Evolutionary conservation across 148 eudicot genomes (phyloP), one percentile per base, ranked within the genome.

Genomic region (Amaranthus hypochondriacus): DNA sequence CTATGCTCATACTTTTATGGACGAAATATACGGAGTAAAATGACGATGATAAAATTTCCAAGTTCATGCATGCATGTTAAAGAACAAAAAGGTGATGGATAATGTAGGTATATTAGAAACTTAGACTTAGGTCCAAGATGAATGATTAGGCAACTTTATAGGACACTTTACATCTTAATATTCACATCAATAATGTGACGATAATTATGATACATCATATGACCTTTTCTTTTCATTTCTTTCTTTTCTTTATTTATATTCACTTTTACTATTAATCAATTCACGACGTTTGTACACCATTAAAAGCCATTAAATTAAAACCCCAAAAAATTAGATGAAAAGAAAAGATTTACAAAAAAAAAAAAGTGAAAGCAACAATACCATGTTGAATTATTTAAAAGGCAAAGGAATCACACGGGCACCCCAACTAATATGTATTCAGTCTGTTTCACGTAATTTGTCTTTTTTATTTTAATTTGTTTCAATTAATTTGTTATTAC

Each of bases 171-270:
- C 48, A 42, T 56, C 39, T 28, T 28, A 28, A 28, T 48, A 6
- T 14, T 9, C 13, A n/a, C 2, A 2, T 56, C 13, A 46, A 46
- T 46, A 18, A 70, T 57, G 50, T 46, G 63, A 68, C 2, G 6
- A 39, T 68, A 7, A 56, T 57, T 42, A 71, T 57, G 72, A 42
- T 43, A 53, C 50, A 70, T 44, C 14, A 71, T 14, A 56, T 71
- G 54, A 3, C 39, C 12, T 15, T 50, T 11, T 15, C 6, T 43
- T 48, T 39, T 28, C 12, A 9, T 50, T 11, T 15, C 6, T 43
- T 48, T 39, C 11, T 3, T 43, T 48, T 39, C 11, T 64, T 51
- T 10, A 3, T 57, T 70, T 47, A n/a, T 15, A 10, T 4, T 6
- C 28, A 49, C 39, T 28, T 9, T 55, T n/a, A 55, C 18, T 4